Base-by-base conservation (phyloP, 768 basidiomycete species). In the Cyathus striatus region DNA sequence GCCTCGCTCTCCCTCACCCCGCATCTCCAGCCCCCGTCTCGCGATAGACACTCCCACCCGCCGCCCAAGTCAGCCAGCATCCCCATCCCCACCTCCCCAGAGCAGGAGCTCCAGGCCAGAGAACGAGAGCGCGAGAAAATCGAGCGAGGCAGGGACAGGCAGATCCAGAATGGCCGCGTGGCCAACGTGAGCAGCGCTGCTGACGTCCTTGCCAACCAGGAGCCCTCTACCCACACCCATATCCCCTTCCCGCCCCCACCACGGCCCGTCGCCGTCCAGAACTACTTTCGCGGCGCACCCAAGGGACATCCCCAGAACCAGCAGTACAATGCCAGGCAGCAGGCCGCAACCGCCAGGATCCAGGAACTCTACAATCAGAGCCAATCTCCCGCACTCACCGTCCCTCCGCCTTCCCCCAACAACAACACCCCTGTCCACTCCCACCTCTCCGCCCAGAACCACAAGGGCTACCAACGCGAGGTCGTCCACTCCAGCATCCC, bases 401-500 rank as follows among this genome's bases (percentile, higher is more conserved):
- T 49, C 9, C 57, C 54, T 30, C 54, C 52, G 18, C 49, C 52
- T 7, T 18, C 14, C 26, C 42, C 30, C 1, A 37, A 20, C 35
- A 30, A 30, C 27, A 42, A 7, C 44, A 22, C 42, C 42, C 13
- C 34, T 45, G 14, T 34, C 46, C 10, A 21, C 38, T 0, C 40
- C 47, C 10, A 24, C 40, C 13, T 27, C 36, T 14, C 10, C 44
- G 22, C 6, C 30, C 41, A 48, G 49, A 41, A 10, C 63, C 55
- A 27, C 56, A 53, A 41, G 60, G 56, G 18, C 35, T 83, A 80
- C 50, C 54, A 76, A 4, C 74, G 63, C 4, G 82, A 86, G 58
- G 72, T 75, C 14, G 79, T 86, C 22, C 64, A 68, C 38, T 83
- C 81, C 10, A 76, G 76, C 10, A 79, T 86, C 42, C 84, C 84